Conservation (phyloP, 257 asterid genomes). For the Ligustrum vulgare region DNA sequence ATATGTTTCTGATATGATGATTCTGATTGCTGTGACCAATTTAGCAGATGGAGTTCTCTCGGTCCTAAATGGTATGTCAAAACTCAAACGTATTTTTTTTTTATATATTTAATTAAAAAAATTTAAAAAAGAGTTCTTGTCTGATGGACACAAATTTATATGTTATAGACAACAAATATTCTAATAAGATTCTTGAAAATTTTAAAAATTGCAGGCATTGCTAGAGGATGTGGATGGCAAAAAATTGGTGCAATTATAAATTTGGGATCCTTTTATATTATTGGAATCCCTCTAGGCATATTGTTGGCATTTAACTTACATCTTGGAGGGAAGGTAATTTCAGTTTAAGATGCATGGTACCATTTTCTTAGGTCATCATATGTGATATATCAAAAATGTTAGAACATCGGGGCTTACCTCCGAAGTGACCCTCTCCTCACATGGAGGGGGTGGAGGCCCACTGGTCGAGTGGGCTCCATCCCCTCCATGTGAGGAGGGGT, state of each 20-base stretch:
- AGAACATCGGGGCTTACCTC: too few species aligned
- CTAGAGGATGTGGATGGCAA: constrained; percentile 83
- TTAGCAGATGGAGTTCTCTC: constrained; percentile 58
- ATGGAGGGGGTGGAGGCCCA: too few species aligned
- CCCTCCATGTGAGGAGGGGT: too few species aligned
- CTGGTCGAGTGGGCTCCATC: too few species aligned
- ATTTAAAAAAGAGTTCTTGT: background rate
- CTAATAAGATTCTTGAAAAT: too few species aligned
- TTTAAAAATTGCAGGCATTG: constrained; percentile 34
- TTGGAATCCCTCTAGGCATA: constrained; percentile 60
- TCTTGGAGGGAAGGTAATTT: constrained; percentile 65
- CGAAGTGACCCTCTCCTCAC: too few species aligned
- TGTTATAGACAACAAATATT: background rate
- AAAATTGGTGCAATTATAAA: constrained; percentile 67
- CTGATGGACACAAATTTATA: background rate
- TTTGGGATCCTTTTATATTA: constrained; percentile 56
- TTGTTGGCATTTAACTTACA: constrained; percentile 52
- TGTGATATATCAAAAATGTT: too few species aligned
- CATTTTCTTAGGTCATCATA: too few species aligned
- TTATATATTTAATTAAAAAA: background rate
- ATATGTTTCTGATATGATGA: constrained; percentile 59
- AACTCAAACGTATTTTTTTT: background rate
- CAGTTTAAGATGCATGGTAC: background rate
- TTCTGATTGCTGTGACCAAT: constrained; percentile 46
- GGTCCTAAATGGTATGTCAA: constrained; percentile 48